Conservation (phyloP, 192 early-diverging fungal genomes). For the Coemansia sp. region DNA sequence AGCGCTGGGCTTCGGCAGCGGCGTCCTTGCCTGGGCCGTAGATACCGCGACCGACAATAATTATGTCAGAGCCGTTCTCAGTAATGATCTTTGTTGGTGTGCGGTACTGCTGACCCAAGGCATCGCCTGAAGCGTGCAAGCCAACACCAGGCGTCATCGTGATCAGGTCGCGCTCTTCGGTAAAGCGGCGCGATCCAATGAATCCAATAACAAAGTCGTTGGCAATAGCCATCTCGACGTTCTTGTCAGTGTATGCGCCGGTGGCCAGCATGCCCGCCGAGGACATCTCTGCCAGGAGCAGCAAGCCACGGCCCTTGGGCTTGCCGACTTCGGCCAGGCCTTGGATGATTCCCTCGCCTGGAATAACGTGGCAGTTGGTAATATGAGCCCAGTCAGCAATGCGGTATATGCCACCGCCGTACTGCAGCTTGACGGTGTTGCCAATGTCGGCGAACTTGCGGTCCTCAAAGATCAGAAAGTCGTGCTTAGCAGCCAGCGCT, state of each 20-base stretch:
- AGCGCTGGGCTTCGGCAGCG: conserved; percentile 73
- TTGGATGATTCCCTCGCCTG: conserved; percentile 93
- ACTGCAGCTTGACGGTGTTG: conserved; percentile 97
- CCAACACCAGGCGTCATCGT: conserved; percentile 96
- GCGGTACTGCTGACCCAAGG: conserved; percentile 93
- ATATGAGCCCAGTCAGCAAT: conserved; percentile 97
- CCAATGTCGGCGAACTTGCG: conserved; percentile 99
- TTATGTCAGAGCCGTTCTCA: conserved; percentile 86
- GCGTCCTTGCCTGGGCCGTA: conserved; percentile 82
- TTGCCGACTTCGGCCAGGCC: conserved; percentile 88
- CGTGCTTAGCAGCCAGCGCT: conserved; percentile 77
- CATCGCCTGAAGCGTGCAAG: conserved; percentile 78
- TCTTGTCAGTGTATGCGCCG: conserved; percentile 75
- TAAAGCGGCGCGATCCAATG: conserved; percentile 69
- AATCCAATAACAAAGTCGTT: conserved; percentile 97
- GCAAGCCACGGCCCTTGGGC: conserved; percentile 70
- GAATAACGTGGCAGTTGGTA: conserved; percentile 92
- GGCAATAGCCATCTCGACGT: conserved; percentile 80
- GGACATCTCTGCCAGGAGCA: conserved; percentile 98
- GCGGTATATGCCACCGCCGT: conserved; percentile 83
- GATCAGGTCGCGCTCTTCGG: conserved; percentile 81
- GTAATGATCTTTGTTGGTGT: conserved; percentile 85
- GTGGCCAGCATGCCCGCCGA: conserved; percentile 85
- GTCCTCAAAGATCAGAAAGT: conserved; percentile 98
- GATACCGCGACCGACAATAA: conserved; percentile 98